Evolutionary conservation across 192 early-diverging fungal genomes (phyloP).

Genomic region (Globomyces pollinis-pini): DNA sequence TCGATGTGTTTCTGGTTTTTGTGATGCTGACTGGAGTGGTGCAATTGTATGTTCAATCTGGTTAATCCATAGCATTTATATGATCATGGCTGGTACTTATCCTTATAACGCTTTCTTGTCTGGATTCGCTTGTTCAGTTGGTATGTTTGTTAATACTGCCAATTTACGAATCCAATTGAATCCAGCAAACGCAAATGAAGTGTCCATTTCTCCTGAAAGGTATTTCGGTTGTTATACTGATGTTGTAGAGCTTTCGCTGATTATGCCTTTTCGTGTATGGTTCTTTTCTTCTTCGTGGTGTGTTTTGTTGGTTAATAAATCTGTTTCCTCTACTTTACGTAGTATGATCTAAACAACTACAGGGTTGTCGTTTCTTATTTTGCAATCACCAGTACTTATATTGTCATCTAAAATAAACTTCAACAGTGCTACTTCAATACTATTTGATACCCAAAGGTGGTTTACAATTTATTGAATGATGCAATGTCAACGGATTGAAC

Average conservation of each 20-base stretch:
- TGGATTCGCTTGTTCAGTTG: conserved; percentile 87
- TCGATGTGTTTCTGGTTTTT: conserved; percentile 90
- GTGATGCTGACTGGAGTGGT: conserved; percentile 81
- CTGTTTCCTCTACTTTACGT: not conserved
- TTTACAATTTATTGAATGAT: conserved; percentile 87
- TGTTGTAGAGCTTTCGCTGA: conserved; percentile 81
- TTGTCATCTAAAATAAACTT: too few relatives aligned
- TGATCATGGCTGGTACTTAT: conserved; percentile 77
- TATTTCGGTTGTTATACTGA: conserved; percentile 30
- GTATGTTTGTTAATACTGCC: conserved; percentile 87
- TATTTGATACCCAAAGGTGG: too few relatives aligned
- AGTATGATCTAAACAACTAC: not conserved
- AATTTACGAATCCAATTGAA: conserved; percentile 93
- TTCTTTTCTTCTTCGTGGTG: conserved; percentile 84
- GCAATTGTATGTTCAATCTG: too few relatives aligned
- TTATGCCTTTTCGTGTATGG: conserved; percentile 75
- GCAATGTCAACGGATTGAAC: conserved; percentile 88
- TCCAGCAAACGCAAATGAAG: conserved; percentile 68
- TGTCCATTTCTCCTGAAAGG: conserved; percentile 77
- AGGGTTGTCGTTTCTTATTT: too few relatives aligned
- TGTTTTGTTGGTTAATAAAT: conserved; percentile 80
- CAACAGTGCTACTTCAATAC: too few relatives aligned
- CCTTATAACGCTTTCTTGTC: conserved; percentile 98
- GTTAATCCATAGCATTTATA: too few relatives aligned
- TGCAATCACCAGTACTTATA: too few relatives aligned